Conservation (phyloP, 345 rosid species). For the Mangifera indica region DNA sequence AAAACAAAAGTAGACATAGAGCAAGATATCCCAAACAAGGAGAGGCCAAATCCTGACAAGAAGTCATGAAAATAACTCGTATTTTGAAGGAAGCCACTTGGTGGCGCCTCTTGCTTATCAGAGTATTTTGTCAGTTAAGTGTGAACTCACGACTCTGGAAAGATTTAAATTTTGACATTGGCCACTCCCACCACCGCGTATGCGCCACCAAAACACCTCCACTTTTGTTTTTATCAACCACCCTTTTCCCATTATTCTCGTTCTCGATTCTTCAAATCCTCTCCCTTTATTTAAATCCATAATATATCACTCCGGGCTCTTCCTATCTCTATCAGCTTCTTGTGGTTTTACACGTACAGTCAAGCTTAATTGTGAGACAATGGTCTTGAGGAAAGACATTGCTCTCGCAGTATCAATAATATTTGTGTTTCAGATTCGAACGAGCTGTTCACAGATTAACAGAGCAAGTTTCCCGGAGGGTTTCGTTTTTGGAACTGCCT, state of each 20-base stretch:
- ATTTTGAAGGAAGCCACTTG: not conserved
- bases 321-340: not conserved
- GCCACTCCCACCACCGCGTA: not conserved
- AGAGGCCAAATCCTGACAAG: not conserved
- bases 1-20: not conserved
- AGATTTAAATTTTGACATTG: not conserved
- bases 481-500: conserved; percentile 60
- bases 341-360: not conserved
- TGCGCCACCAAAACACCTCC: not conserved
- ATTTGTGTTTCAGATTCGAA: conserved; percentile 23
- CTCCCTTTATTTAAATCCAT: not conserved
- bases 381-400: conserved; percentile 20
- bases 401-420: conserved; percentile 3
- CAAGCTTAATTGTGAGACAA: not conserved
- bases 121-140: not conserved
- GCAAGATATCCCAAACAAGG: conserved; percentile 5
- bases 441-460: conserved; percentile 31
- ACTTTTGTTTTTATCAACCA: not conserved
- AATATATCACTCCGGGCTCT: not conserved
- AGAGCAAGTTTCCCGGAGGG: conserved; percentile 50
- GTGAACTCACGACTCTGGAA: not conserved
- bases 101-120: not conserved
- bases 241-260: not conserved
- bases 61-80: not conserved
- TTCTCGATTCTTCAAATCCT: not conserved